Evolutionary conservation across 306 rosid species (phyloP), one percentile per base, ranked within the genome.

Genomic region (Fagus sylvatica): DNA sequence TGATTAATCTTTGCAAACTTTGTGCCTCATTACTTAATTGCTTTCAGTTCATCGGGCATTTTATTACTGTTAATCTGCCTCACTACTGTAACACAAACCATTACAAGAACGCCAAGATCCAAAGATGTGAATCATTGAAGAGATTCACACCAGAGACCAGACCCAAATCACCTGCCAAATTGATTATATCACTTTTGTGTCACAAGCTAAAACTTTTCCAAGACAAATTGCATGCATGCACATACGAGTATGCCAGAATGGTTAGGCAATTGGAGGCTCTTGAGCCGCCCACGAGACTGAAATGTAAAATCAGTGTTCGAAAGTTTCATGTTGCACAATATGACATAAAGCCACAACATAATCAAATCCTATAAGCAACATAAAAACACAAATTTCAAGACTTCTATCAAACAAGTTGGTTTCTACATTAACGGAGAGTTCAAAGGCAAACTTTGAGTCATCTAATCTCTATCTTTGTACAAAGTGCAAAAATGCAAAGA

Each of bases 391-490:
- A 42, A 32, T 60, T 11, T 55, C 59, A 56, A 41, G 60, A 49
- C 67, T 10, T 34, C 67, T 54, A 53, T 55, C 71, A 77, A n/a
- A 30, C 30, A 42, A 43, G 49, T 37, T 16, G 71, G 71, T 39
- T 66, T 10, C 17, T 68, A 54, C 83, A 70, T 48, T 61, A 37
- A 43, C 15, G 71, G 28, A 55, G 10, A 49, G 62, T 43, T 66
- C 28, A 65, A 39, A 39, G 49, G 30, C 30, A 66, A n/a, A 37
- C 13, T 88, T 81, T 79, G 75, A 78, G 85, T 80, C 64, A 84
- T 83, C 89, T 81, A 85, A 78, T 81, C 80, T 84, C 84, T 89
- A 83, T 60, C 85, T 82, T 81, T 90, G 85, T 91, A 93, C 98
- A 91, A 77, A 77, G 80, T 76, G 78, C 78, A 85, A 79, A 79